A percentile compares a stretch with the other conserved stretches of the same genome.
phyloP scores from a whole-genome alignment of 2,329 filamentous ascomycete genomes.

The Fulvia fulva region DNA sequence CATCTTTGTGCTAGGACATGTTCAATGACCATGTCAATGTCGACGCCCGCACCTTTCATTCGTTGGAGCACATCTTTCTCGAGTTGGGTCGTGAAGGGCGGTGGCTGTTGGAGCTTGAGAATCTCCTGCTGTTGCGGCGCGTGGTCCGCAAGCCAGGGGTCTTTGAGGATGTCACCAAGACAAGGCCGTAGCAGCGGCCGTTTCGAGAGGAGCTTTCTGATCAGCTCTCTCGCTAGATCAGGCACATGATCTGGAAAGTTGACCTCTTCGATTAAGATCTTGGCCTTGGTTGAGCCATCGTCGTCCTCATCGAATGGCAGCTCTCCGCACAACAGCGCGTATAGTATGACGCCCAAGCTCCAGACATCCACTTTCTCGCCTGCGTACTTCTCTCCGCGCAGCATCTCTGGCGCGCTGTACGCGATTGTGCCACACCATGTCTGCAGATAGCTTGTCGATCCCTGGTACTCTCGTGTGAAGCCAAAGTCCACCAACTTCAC shows the following conservation, averaged over 20 bases:
- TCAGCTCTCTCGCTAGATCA: constrained; percentile 69
- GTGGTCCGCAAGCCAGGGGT: constrained; percentile 83
- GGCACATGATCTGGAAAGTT: constrained; percentile 78
- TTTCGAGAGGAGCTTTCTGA: constrained; percentile 82
- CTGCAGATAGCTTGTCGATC: constrained; percentile 87
- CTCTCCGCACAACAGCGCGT: constrained; percentile 76
- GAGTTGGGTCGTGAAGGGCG: constrained; percentile 77
- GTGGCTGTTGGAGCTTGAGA: constrained; percentile 71
- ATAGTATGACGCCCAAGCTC: constrained; percentile 82
- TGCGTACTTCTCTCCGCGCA: constrained; percentile 96
- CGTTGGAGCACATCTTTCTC: constrained; percentile 89
- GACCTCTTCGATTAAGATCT: constrained; percentile 81
- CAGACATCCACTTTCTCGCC: constrained; percentile 97
- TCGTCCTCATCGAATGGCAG: constrained; percentile 97
- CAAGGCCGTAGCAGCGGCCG: constrained; percentile 77
- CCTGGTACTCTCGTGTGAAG: constrained; percentile 95
- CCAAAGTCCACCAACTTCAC: constrained; percentile 98
- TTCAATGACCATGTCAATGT: constrained; percentile 91
- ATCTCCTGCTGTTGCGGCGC: constrained; percentile 86
- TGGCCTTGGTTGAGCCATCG: constrained; percentile 77
- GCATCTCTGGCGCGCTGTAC: constrained; percentile 97
- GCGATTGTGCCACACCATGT: constrained; percentile 98
- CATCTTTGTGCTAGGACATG: constrained; percentile 87
- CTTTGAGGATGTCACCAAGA: constrained; percentile 77
- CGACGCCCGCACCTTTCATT: constrained; percentile 89